Evolutionary conservation across 257 asterid genomes (phyloP).

Genomic region (Coffea canephora): DNA sequence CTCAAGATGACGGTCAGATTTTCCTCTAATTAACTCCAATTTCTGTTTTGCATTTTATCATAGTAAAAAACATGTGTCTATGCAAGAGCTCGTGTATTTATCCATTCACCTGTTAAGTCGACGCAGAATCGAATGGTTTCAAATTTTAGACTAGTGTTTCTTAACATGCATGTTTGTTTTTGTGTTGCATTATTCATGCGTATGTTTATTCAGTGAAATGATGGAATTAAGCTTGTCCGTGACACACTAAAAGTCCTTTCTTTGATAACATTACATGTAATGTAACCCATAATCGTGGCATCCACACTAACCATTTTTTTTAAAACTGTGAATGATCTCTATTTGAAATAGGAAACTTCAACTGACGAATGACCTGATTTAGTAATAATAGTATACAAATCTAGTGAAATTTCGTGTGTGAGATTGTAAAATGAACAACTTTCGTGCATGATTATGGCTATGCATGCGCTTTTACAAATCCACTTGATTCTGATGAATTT

Average conservation of each 20-base stretch:
- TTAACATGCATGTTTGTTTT: background rate
- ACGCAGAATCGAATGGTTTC: too few species aligned
- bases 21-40: background rate
- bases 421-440: background rate
- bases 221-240: background rate
- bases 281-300: too few species aligned
- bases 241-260: too few species aligned
- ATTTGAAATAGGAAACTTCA: too few species aligned
- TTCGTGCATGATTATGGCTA: background rate
- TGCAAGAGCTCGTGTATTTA: too few species aligned
- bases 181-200: background rate
- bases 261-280: too few species aligned
- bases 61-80: background rate
- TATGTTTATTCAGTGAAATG: background rate
- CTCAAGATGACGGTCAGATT: conserved; percentile 43
- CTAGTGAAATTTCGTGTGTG: background rate
- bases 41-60: background rate
- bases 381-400: background rate
- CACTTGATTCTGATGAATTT: background rate
- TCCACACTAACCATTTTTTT: too few species aligned
- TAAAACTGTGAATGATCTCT: too few species aligned
- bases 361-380: background rate
- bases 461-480: background rate
- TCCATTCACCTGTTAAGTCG: background rate
- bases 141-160: background rate